Evolutionary conservation across 768 basidiomycete genomes (phyloP).

Genomic region (Hydnomerulius pinastri): DNA sequence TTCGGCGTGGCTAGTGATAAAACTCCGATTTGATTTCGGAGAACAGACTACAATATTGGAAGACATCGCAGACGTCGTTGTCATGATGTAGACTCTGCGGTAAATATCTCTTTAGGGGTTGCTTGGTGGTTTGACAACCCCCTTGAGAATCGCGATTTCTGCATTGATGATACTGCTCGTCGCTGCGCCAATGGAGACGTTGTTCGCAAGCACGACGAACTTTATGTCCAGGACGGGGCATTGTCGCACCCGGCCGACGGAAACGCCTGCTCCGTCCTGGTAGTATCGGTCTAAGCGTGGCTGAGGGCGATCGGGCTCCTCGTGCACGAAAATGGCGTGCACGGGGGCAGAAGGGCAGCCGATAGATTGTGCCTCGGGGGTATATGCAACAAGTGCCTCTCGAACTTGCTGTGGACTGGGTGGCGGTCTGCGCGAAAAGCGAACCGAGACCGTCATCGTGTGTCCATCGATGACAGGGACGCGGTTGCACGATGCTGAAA

Average conservation of each 20-base stretch:
- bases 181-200: conserved; percentile 94
- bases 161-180: conserved; percentile 98
- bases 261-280: conserved; percentile 89
- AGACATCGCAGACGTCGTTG: too few species aligned
- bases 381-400: conserved; percentile 74
- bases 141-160: conserved; percentile 87
- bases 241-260: conserved; percentile 87
- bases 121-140: conserved; percentile 37
- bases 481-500: conserved; percentile 92
- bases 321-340: conserved; percentile 87
- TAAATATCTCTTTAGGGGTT: background rate
- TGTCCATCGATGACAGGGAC: conserved; percentile 97
- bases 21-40: too few species aligned
- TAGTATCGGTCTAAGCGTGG: conserved; percentile 89
- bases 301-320: conserved; percentile 90
- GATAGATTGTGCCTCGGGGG: conserved; percentile 71
- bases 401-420: conserved; percentile 88
- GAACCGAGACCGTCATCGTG: conserved; percentile 84
- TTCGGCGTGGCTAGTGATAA: too few species aligned
- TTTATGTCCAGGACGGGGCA: conserved; percentile 95
- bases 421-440: conserved; percentile 77
- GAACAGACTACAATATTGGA: too few species aligned
- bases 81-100: too few species aligned
- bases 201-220: conserved; percentile 90
- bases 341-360: conserved; percentile 85